These are phyloP conservation scores for Jamesozyma spencerorum DNA, from an alignment of 805 yeast genomes.

Conservation along the genomic window DNA sequence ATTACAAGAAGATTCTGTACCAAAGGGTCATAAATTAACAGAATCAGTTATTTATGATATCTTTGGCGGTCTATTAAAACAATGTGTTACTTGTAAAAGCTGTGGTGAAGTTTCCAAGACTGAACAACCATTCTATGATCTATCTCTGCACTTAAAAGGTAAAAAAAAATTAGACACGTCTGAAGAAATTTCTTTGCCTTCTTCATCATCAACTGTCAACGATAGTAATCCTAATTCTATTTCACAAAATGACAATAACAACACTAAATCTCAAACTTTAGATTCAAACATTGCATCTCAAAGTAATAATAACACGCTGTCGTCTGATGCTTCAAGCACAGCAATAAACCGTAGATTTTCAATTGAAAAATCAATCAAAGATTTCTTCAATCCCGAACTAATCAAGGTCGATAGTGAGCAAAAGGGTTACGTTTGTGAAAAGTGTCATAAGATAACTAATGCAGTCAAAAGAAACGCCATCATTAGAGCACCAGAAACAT, in stretches of 20 bases:
- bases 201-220: background rate
- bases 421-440: conserved; percentile 80
- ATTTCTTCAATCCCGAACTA: conserved; percentile 75
- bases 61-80: conserved; percentile 84
- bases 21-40: conserved; percentile 76
- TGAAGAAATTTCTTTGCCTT: conserved; percentile 2
- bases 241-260: background rate
- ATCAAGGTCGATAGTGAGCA: conserved; percentile 64
- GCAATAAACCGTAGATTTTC: conserved; percentile 38
- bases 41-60: conserved; percentile 81
- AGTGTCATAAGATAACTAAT: conserved; percentile 65
- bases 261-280: too few species aligned
- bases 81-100: conserved; percentile 70
- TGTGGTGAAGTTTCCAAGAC: conserved; percentile 83
- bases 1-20: conserved; percentile 86
- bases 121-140: conserved; percentile 86
- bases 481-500: conserved; percentile 77
- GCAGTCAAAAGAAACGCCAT: conserved; percentile 73
- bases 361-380: conserved; percentile 64
- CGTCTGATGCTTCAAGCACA: conserved; percentile 7
- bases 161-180: conserved; percentile 29
- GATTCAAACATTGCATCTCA: background rate
- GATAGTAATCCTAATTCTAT: background rate
- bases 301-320: background rate
- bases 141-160: conserved; percentile 67